These are phyloP conservation scores for Thielaviopsis punctulata DNA, from an alignment of 2,329 filamentous ascomycete genomes.

Conservation along the genomic window DNA sequence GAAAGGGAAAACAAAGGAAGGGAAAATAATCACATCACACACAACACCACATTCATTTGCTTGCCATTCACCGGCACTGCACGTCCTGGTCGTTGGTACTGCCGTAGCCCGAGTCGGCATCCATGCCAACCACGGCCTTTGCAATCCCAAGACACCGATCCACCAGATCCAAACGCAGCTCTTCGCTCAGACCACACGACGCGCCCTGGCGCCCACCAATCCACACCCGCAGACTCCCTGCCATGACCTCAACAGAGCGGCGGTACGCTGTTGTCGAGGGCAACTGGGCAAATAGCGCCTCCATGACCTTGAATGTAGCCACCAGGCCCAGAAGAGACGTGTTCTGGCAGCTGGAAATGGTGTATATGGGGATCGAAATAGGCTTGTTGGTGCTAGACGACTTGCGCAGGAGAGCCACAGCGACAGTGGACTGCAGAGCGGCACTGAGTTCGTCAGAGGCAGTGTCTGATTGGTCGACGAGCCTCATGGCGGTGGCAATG, in stretches of 20 bases:
- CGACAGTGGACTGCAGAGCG: slow-evolving; percentile 42
- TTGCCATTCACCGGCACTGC: slow-evolving; percentile 8
- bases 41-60: neutral
- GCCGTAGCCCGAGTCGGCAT: slow-evolving; percentile 41
- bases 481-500: slow-evolving; percentile 38
- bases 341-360: slow-evolving; percentile 19
- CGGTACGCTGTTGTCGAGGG: slow-evolving; percentile 30
- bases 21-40: neutral
- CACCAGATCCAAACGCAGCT: slow-evolving; percentile 36
- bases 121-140: slow-evolving; percentile 41
- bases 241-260: slow-evolving; percentile 35
- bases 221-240: slow-evolving; percentile 43
- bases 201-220: slow-evolving; percentile 35
- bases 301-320: slow-evolving; percentile 41
- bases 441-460: slow-evolving; percentile 30
- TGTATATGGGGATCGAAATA: neutral
- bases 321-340: slow-evolving; percentile 43
- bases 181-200: slow-evolving; percentile 31
- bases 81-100: slow-evolving; percentile 36
- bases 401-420: slow-evolving; percentile 39
- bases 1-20: neutral
- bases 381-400: slow-evolving; percentile 21
- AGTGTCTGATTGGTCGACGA: slow-evolving; percentile 20
- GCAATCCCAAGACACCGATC: slow-evolving; percentile 38
- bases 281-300: slow-evolving; percentile 30